phyloP scores from a whole-genome alignment of 371 early-diverging fungal genomes.

The Mortierella sp. region DNA sequence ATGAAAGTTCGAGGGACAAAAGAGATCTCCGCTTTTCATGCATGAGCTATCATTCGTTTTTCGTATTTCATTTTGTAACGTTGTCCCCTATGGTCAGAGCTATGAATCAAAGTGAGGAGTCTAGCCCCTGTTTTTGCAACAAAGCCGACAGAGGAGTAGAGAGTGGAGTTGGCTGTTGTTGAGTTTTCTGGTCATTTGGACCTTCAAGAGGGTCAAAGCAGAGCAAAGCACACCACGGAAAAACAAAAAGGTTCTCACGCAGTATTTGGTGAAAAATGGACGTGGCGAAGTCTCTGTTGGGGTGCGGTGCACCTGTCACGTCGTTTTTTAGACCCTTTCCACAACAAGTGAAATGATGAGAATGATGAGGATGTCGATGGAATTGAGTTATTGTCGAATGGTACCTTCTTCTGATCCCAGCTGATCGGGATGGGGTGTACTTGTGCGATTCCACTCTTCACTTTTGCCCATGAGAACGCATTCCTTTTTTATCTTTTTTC shows the following conservation, averaged over 20 bases:
- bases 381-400: neutral
- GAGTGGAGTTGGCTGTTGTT: neutral
- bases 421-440: neutral
- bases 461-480: neutral
- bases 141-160: neutral
- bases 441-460: neutral
- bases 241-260: neutral
- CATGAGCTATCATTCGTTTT: neutral
- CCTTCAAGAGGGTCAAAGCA: neutral
- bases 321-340: neutral
- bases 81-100: neutral
- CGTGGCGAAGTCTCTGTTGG: neutral
- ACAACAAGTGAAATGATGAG: neutral
- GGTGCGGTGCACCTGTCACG: no score
- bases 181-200: neutral
- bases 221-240: neutral
- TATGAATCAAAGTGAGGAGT: neutral
- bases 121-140: conserved; percentile 1
- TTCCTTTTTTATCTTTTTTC: neutral
- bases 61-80: neutral
- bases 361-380: neutral
- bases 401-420: neutral
- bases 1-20: neutral
- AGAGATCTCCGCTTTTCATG: neutral
- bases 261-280: neutral